A percentile compares a stretch with the other conserved stretches of the same genome.
phyloP scores from a whole-genome alignment of 1,139 yeast genomes.

The Pneumocystis canis region DNA sequence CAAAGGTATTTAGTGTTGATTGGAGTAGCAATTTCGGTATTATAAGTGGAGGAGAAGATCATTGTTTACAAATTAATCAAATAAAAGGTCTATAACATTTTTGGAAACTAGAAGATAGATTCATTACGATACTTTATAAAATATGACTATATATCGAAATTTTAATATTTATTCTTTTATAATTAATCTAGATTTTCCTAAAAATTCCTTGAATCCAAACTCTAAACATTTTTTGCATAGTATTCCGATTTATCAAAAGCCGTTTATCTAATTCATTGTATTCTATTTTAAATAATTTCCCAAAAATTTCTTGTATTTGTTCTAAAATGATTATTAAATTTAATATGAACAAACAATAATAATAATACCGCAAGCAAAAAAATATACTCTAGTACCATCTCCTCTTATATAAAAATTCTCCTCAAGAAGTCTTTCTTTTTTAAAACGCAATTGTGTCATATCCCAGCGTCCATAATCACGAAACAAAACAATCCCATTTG shows the following conservation, averaged over 20 bases:
- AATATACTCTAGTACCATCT: conserved; percentile 93
- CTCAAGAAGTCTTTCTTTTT: conserved; percentile 69
- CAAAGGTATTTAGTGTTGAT: conserved; percentile 57
- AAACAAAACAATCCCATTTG: conserved; percentile 80
- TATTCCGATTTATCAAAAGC: conserved; percentile 77
- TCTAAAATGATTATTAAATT: not conserved
- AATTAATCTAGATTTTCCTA: conserved; percentile 19
- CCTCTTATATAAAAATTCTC: conserved; percentile 94
- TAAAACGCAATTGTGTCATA: conserved; percentile 86
- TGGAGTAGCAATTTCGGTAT: conserved; percentile 76
- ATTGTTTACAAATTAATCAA: conserved; percentile 67
- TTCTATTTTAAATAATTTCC: conserved; percentile 44
- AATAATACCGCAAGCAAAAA: conserved; percentile 56
- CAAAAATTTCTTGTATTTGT: conserved; percentile 27
- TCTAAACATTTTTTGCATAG: conserved; percentile 86
- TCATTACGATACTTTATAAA: not conserved
- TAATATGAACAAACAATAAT: conserved; percentile 42
- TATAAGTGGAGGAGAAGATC: conserved; percentile 87
- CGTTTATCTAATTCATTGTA: conserved; percentile 84
- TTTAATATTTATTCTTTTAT: not conserved
- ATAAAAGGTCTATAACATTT: not conserved
- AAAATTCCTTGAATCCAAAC: conserved; percentile 94
- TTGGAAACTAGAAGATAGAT: not conserved
- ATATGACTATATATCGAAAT: not conserved
- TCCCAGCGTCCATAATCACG: conserved; percentile 95